Evolutionary conservation across 805 yeast genomes (phyloP), one percentile per base, ranked within the genome.

Genomic region (Lipomyces starkeyi): DNA sequence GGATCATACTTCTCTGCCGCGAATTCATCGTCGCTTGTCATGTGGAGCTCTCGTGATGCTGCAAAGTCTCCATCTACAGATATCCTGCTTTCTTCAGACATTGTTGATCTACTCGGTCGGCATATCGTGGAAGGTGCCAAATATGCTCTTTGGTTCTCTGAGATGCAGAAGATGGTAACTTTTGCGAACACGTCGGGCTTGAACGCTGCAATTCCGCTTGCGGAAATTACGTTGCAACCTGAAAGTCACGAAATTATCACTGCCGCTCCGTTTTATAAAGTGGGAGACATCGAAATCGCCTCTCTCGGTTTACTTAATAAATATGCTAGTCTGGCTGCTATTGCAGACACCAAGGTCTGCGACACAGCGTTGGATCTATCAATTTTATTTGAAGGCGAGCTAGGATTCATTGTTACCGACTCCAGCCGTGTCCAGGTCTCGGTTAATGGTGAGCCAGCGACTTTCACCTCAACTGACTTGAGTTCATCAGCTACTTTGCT

Each of bases 11-110:
- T 59, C 22, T 64, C 62, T 20, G 58, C 20, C 9, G 52, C 62
- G 53, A 17, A 27, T 27, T 59, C 62, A 9, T 35, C 62, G 35
- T 20, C 62, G 11, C 52, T 59, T 13, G 34, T 59, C 34, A 40
- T 59, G 58, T 59, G 62, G 62, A 59, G 62, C 54, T 59, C 62
- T 27, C 52, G 62, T 9, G 58, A 59, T 17, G 62, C 25, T 59
- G 62, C 62, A 29, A 22, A 11, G 34, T 35, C 22, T 43, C 27
- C 58, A 9, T 59, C 62, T 20, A 34, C 40, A 14, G 62, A 59
- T n/a, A 25, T 59, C 22, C 25, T 59, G 2, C 52, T 43, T 29
- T 11, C 52, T 14, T 27, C 58, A 22, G 62, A 59, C 58, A 2
- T 59, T 17, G 8, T 47, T 2, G 62, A 59, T 35, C 59, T 34